Base-by-base conservation (phyloP, 2,329 filamentous ascomycete species). In the Dothideomycetes sp. region DNA sequence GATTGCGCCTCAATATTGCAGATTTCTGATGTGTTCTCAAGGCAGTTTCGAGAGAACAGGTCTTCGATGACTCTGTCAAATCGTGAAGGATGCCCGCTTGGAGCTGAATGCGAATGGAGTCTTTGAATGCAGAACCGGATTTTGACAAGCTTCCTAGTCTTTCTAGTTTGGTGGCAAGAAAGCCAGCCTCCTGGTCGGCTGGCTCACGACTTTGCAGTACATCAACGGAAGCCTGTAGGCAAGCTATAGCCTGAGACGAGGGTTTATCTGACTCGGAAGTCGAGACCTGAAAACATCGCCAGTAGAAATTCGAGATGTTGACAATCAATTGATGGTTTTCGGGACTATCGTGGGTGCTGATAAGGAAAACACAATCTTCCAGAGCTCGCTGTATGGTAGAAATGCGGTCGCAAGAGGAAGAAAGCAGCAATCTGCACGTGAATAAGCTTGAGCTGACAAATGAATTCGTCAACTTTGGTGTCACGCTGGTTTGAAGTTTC, bases 291-390 rank as follows among this genome's bases (percentile, higher is more conserved):
- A 40, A 34, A 33, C 74, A 67, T n/a, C 76, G 66, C 55, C 80
- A 85, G 54, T 84, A 84, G 3, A 83, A 67, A 50, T 82, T 80
- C 0, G 82, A 85, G 18, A 85, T 73, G 51, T 79, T 83, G 46
- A 81, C 70, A 43, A 42, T 24, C 1, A 40, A 23, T 15, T 40
- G 37, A 16, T 40, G 24, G 4, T 28, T 19, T 13, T 27, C 37
- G 11, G 37, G 20, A 9, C 27, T 23, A 11, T 24, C 22, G 7
- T 12, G 37, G 17, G 15, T 12, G 5, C 4, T 9, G 1, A 12
- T 27, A 20, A n/a, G 33, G 12, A 4, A 40, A 7, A 8, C 6
- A 31, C 37, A 40, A 9, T 5, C 16, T 5, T 27, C n/a, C 9
- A 40, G 29, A 13, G 29, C 29, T 12, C 16, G 9, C 12, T 16